These are phyloP conservation scores for Magnusiomyces fungicola DNA, from an alignment of 1,139 yeast genomes.

Conservation along the genomic window DNA sequence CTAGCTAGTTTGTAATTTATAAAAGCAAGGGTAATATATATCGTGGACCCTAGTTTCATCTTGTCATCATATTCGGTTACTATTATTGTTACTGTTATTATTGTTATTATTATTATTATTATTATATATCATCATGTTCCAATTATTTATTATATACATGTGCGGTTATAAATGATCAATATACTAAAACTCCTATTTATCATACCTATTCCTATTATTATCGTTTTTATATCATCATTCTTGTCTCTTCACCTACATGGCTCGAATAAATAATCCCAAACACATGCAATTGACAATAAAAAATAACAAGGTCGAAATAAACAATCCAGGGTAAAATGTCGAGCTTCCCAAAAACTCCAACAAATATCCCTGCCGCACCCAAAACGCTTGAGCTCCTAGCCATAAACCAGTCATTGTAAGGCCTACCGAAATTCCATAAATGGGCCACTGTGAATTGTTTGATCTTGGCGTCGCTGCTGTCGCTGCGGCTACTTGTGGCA, in stretches of 20 bases:
- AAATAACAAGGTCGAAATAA: slow-evolving; percentile 55
- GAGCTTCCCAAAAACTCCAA: slow-evolving; percentile 73
- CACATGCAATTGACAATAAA: slow-evolving; percentile 63
- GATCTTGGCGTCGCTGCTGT: background rate
- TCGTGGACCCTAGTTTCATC: no score
- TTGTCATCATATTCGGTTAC: no score
- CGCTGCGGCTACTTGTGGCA: background rate
- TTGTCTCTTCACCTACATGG: slow-evolving; percentile 23
- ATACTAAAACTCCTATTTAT: background rate
- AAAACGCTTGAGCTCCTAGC: slow-evolving; percentile 63
- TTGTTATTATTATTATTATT: no score
- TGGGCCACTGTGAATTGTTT: background rate
- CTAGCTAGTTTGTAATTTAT: no score
- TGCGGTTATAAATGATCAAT: background rate
- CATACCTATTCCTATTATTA: no score
- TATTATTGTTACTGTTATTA: no score
- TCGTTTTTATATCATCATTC: background rate
- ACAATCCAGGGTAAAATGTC: slow-evolving; percentile 56
- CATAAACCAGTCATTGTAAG: slow-evolving; percentile 44
- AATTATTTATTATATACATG: background rate
- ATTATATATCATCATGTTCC: background rate
- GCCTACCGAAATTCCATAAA: slow-evolving; percentile 1
- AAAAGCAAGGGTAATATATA: no score
- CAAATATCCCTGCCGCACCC: slow-evolving; percentile 74
- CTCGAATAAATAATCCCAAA: slow-evolving; percentile 50